Percentiles rank a stretch among this genome's conserved stretches.
Conservation (phyloP, 208 protist genomes). For the Porcisia hertigi region DNA sequence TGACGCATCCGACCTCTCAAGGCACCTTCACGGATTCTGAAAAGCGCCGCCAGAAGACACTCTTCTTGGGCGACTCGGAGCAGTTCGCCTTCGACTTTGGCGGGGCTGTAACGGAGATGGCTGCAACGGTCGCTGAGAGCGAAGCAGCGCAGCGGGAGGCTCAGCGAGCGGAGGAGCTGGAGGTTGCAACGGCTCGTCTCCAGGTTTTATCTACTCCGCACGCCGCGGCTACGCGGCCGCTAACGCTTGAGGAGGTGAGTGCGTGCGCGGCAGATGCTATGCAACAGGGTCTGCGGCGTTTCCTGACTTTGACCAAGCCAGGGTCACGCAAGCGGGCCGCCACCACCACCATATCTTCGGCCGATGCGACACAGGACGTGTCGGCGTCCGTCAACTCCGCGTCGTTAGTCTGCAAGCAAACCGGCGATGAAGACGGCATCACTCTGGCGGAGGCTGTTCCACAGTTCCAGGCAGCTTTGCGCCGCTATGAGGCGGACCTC, state of each 20-base stretch:
- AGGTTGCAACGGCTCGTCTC: constrained; percentile 22
- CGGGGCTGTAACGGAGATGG: constrained; percentile 20
- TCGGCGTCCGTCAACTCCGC: not conserved
- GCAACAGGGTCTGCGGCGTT: constrained; percentile 10
- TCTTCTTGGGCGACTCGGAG: constrained; percentile 81
- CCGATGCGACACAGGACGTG: not conserved
- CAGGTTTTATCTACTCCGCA: constrained; percentile 5
- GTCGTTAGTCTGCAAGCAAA: not conserved
- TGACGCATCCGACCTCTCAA: not conserved
- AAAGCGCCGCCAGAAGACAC: constrained; percentile 29
- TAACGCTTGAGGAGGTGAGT: constrained; percentile 34
- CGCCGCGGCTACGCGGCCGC: constrained; percentile 1
- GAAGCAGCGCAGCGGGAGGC: constrained; percentile 18
- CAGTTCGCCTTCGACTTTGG: constrained; percentile 87
- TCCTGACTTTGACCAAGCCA: constrained; percentile 18
- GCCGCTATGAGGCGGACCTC: constrained; percentile 65
- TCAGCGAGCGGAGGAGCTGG: constrained; percentile 20
- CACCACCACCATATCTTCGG: not conserved
- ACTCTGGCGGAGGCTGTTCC: constrained; percentile 44
- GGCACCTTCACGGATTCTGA: constrained; percentile 20
- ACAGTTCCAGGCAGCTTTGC: constrained; percentile 57
- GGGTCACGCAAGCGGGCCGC: constrained; percentile 5
- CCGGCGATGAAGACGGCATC: constrained; percentile 14
- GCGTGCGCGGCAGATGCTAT: constrained; percentile 22
- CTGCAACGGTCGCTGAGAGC: constrained; percentile 13